phyloP scores from a whole-genome alignment of 2,329 filamentous ascomycete genomes.

The Aspergillus sojae region DNA sequence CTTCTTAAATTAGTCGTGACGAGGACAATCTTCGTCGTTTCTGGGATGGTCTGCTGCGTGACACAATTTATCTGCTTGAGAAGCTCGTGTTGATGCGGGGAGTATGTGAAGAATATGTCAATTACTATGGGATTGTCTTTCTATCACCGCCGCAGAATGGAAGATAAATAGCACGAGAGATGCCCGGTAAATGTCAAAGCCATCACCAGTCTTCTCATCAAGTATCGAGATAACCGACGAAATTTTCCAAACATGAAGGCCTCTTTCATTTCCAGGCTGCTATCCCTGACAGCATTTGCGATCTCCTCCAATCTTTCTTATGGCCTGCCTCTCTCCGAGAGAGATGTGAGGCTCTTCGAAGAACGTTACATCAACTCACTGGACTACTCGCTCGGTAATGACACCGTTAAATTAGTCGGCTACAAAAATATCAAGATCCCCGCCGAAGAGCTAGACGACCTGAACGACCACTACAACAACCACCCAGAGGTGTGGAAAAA shows the following conservation, averaged over 20 bases:
- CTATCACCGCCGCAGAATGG: background rate
- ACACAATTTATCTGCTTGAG: no score
- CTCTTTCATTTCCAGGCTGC: background rate
- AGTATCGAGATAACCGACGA: background rate
- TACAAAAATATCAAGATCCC: background rate
- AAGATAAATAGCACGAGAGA: background rate
- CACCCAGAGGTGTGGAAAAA: background rate
- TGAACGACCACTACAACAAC: constrained; percentile 2
- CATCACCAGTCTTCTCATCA: background rate
- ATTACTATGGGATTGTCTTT: accelerated
- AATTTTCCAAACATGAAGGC: background rate
- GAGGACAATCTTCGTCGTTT: background rate
- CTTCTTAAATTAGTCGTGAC: background rate
- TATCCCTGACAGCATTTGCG: background rate
- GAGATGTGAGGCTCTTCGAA: background rate
- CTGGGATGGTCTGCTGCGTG: background rate
- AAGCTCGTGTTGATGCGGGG: background rate
- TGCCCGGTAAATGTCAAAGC: background rate
- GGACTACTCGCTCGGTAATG: background rate
- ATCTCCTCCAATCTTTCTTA: background rate
- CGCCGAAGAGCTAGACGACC: background rate
- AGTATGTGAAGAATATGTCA: no score
- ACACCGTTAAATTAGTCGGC: background rate
- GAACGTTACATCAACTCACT: background rate
- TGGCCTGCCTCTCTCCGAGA: background rate